phyloP scores from a whole-genome alignment of 768 basidiomycete species.

The Coprinopsis strossmayeri region DNA sequence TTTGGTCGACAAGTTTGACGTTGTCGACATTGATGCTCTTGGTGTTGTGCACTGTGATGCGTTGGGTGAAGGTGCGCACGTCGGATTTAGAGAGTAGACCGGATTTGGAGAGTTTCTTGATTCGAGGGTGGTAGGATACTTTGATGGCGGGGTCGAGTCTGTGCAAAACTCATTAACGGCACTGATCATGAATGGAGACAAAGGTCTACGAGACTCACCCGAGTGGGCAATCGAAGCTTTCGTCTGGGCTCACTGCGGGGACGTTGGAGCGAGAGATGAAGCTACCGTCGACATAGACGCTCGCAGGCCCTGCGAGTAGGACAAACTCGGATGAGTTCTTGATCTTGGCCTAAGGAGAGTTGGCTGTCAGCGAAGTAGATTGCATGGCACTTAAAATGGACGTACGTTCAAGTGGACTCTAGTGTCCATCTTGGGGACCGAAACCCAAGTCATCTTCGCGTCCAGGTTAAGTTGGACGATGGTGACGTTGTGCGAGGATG shows the following conservation, averaged over 20 bases:
- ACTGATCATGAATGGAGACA: neutral
- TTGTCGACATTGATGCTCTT: slow-evolving; percentile 20
- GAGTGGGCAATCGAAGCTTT: slow-evolving; percentile 33
- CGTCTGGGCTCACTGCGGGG: slow-evolving; percentile 28
- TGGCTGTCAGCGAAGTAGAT: neutral
- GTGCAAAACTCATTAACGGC: slow-evolving; percentile 18
- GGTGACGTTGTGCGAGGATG: slow-evolving; percentile 24
- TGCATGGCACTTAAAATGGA: neutral
- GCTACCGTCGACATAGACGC: slow-evolving; percentile 35
- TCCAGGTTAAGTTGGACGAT: slow-evolving; percentile 24
- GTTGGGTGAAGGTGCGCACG: slow-evolving; percentile 24
- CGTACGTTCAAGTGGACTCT: slow-evolving; percentile 26
- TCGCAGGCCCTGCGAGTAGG: slow-evolving; percentile 27
- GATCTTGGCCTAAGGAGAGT: slow-evolving; percentile 24
- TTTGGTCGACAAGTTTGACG: slow-evolving; percentile 29
- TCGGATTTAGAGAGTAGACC: slow-evolving; percentile 29
- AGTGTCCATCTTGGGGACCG: slow-evolving; percentile 28
- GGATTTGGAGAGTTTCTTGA: slow-evolving; percentile 24
- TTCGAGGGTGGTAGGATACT: slow-evolving; percentile 29
- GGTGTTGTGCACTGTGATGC: slow-evolving; percentile 31
- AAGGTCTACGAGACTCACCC: slow-evolving; percentile 21
- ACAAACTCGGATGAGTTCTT: slow-evolving; percentile 33
- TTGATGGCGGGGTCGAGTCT: slow-evolving; percentile 34
- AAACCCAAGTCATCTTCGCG: slow-evolving; percentile 29
- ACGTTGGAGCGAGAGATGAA: slow-evolving; percentile 31